Percentiles rank a stretch among this genome's conserved stretches.
Conservation (phyloP, 768 basidiomycete species). For the Crepidotus variabilis region DNA sequence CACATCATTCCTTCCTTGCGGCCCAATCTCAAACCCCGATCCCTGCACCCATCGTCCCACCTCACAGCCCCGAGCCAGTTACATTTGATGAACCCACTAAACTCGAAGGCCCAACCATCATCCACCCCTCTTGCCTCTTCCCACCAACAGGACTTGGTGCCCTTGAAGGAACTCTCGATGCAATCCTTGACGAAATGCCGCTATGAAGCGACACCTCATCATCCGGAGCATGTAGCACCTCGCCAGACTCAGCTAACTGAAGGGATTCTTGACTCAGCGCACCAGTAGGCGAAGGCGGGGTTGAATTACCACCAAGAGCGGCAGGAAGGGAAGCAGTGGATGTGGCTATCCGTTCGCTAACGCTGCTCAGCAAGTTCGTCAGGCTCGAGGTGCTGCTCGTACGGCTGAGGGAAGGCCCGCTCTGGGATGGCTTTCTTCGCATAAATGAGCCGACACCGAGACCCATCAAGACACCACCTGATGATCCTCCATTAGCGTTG, state of each 20-base stretch:
- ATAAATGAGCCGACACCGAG: constrained; percentile 21
- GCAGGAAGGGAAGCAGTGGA: background rate
- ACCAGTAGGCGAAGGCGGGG: background rate
- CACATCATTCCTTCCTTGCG: no score
- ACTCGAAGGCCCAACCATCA: background rate
- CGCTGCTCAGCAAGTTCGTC: constrained; percentile 11
- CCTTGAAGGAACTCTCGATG: constrained; percentile 30
- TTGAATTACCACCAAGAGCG: constrained; percentile 3
- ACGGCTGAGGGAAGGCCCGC: constrained; percentile 18
- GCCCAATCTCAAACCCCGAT: background rate
- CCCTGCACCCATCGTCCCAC: background rate
- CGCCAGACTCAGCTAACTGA: constrained; percentile 3
- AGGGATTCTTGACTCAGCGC: constrained; percentile 14
- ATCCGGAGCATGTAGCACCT: constrained; percentile 24
- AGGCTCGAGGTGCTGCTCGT: constrained; percentile 21
- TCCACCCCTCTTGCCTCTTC: background rate
- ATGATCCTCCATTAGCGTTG: constrained; percentile 1
- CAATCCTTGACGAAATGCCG: constrained; percentile 25
- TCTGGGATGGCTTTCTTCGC: constrained; percentile 16
- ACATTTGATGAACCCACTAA: background rate
- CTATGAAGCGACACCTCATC: constrained; percentile 11
- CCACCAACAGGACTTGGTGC: constrained; percentile 23
- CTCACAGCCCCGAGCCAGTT: background rate
- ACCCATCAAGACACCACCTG: constrained; percentile 6
- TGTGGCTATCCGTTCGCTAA: background rate